Evolutionary conservation across 306 rosid species (phyloP), one percentile per base, ranked within the genome.

Genomic region (Cucumis hystrix): DNA sequence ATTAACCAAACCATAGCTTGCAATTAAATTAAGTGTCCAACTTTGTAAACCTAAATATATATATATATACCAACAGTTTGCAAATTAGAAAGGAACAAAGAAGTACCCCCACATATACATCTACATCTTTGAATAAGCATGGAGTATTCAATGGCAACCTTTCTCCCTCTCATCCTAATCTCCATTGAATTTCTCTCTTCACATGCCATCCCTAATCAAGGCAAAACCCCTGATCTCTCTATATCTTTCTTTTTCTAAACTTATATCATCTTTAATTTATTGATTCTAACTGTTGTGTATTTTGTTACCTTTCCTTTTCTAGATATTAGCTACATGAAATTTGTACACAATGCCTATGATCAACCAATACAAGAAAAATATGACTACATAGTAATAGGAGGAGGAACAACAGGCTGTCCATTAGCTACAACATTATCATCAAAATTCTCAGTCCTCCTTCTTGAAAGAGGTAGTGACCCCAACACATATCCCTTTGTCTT

Each of bases 351-450:
- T 9, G 85, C 85, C 6, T 71, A 20, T 2, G 79, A 79, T 6
- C 55, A 56, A 15, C 73, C 79, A 0, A 18, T 2, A 14, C 39
- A 55, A 59, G 79, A 75, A 41, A 75, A 62, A 7, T 82, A 85
- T 11, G 85, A 85, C 64, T 85, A 82, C 79, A 82, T 85, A 17
- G 70, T 85, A 6, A 16, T 85, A 6, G 87, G 87, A 8, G 87
- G 87, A n/a, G 87, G 87, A 14, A 79, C 83, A 1, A 70, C 85
- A 4, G 85, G 87, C 10, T 85, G 82, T 16, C 83, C 87, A n/a
- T 45, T 82, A 60, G 85, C 85, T 1, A 70, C 87, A 23, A 82
- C 87, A 11, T 35, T 85, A 11, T 82, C 87, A 7, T 28, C 56
- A 25, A 79, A 79, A 0, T 79, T 75, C 56, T 43, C 45, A 0